A percentile compares a stretch with the other conserved stretches of the same genome.
phyloP scores from a whole-genome alignment of 2,329 filamentous ascomycete genomes.

The Talaromyces sp. region DNA sequence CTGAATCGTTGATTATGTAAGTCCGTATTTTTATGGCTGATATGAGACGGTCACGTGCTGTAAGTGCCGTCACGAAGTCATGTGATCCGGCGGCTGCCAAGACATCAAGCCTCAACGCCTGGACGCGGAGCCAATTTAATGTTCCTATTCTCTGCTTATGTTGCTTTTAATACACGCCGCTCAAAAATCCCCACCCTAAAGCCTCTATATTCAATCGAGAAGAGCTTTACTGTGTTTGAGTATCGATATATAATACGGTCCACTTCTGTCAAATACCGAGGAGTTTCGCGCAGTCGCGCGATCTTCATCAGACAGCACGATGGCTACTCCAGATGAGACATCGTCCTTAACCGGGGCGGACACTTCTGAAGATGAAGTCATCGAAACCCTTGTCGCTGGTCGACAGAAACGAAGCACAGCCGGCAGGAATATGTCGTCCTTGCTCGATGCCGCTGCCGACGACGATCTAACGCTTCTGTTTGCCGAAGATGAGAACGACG shows the following conservation, averaged over 20 bases:
- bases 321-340: constrained; percentile 26
- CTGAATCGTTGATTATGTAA: not conserved
- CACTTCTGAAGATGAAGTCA: constrained; percentile 25
- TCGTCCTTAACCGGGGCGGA: constrained; percentile 27
- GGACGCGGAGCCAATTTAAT: not conserved
- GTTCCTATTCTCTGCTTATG: not conserved
- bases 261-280: not conserved
- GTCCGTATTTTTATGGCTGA: not conserved
- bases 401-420: constrained; percentile 76
- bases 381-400: constrained; percentile 35
- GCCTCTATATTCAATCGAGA: not conserved
- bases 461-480: constrained; percentile 60
- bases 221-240: not conserved
- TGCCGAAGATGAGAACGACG: constrained; percentile 62
- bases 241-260: not conserved
- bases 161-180: not conserved
- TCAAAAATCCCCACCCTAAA: not conserved
- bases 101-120: not conserved
- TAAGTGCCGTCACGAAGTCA: not conserved
- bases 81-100: not conserved
- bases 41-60: not conserved
- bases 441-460: constrained; percentile 73
- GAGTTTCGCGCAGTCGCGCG: not conserved
- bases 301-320: constrained; percentile 2
- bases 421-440: constrained; percentile 75